Evolutionary conservation across 140 eudicot genomes (phyloP).

Genomic region (Bidens hawaiensis): DNA sequence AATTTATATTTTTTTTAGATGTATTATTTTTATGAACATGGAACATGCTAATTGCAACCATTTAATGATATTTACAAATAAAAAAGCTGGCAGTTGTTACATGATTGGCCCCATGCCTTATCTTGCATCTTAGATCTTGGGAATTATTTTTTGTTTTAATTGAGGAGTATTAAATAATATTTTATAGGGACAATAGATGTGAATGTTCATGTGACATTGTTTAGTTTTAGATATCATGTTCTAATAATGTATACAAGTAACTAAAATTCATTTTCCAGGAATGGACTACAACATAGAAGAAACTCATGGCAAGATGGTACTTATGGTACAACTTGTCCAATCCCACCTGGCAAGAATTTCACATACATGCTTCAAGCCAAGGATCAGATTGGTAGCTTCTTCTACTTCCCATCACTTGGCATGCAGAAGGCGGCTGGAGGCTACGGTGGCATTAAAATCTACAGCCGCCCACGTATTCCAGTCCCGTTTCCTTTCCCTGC

Average conservation of each 20-base stretch:
- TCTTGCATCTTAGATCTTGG: slow-evolving; percentile 27
- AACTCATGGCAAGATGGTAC: slow-evolving; percentile 97
- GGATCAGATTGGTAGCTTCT: slow-evolving; percentile 90
- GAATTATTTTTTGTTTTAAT: slow-evolving; percentile 16
- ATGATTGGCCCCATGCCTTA: slow-evolving; percentile 36
- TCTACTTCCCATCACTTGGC: slow-evolving; percentile 88
- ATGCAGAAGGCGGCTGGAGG: slow-evolving; percentile 96
- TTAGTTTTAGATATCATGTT: no score
- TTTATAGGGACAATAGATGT: background rate
- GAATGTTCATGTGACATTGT: no score
- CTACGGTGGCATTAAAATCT: slow-evolving; percentile 70
- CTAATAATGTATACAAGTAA: no score
- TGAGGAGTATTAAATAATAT: background rate
- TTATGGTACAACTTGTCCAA: slow-evolving; percentile 88
- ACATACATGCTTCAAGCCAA: slow-evolving; percentile 91
- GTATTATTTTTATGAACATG: background rate
- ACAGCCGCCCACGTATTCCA: slow-evolving; percentile 85
- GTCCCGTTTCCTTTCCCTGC: slow-evolving; percentile 93
- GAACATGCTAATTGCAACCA: slow-evolving; percentile 20
- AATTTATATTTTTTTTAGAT: background rate
- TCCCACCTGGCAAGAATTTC: slow-evolving; percentile 78
- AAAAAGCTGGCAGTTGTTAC: slow-evolving; percentile 24
- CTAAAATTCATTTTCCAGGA: slow-evolving; percentile 68
- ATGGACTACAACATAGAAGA: slow-evolving; percentile 87
- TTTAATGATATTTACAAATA: slow-evolving; percentile 3